Conservation (phyloP, 176 grass and related monocot genomes). For the Carex littledalei region DNA sequence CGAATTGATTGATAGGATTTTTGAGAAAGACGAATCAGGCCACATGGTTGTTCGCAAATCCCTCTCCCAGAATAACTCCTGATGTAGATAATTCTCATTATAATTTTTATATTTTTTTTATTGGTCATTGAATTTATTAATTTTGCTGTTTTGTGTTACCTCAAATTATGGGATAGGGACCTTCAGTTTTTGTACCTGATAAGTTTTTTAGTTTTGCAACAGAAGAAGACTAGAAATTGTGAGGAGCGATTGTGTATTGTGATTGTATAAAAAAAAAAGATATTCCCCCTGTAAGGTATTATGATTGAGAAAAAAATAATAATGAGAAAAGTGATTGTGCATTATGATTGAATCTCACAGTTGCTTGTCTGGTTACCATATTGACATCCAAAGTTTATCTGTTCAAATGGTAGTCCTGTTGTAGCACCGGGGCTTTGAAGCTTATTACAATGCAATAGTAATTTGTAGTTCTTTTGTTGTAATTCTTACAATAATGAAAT, state of each 20-base stretch:
- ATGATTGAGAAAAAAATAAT: background rate
- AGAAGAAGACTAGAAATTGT: background rate
- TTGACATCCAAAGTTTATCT: too few relatives aligned
- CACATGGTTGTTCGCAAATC: slow-evolving; percentile 47
- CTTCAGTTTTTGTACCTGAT: background rate
- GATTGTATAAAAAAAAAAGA: background rate
- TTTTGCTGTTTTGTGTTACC: background rate
- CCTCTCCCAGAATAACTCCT: slow-evolving; percentile 7
- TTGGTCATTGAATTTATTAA: slow-evolving; percentile 3
- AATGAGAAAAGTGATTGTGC: background rate
- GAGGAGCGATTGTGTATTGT: background rate
- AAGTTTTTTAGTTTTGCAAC: background rate
- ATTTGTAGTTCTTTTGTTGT: slow-evolving; percentile 5
- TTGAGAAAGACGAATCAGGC: slow-evolving; percentile 59
- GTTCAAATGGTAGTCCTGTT: background rate
- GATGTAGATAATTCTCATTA: slow-evolving; percentile 22
- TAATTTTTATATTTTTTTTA: background rate
- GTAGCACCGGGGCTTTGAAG: background rate
- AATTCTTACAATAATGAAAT: background rate
- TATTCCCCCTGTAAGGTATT: background rate
- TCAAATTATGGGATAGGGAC: slow-evolving; percentile 12
- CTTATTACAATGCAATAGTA: background rate
- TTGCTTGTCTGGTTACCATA: too few relatives aligned
- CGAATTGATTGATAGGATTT: slow-evolving; percentile 71
- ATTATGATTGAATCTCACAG: background rate